phyloP scores from a whole-genome alignment of 1,284 basidiomycete genomes.

The Acaromyces ingoldii region DNA sequence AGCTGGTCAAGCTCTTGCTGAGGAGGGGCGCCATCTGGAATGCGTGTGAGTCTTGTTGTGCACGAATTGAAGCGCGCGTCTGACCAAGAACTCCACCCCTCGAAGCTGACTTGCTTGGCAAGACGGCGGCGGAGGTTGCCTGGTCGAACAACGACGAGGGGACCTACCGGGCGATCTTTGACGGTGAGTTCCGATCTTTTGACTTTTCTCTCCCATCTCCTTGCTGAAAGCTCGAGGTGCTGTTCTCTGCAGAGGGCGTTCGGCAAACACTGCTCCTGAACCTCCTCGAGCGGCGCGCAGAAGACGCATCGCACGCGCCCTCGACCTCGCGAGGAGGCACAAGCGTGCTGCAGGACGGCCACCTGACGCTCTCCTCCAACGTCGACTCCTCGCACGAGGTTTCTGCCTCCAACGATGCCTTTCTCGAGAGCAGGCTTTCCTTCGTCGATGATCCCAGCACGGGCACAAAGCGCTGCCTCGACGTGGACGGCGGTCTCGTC shows the following conservation, averaged over 20 bases:
- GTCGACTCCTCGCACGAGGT: conserved; percentile 24
- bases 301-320: too few species aligned
- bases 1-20: conserved; percentile 65
- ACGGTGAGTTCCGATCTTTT: conserved; percentile 13
- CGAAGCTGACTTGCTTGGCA: conserved; percentile 36
- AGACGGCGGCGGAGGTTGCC: conserved; percentile 45
- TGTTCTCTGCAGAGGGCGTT: conserved; percentile 59
- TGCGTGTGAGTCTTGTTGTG: conserved; percentile 58
- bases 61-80: not conserved
- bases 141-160: conserved; percentile 36
- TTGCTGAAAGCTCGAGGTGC: not conserved
- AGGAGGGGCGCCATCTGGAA: conserved; percentile 89
- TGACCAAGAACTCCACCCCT: not conserved
- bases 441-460: conserved; percentile 64
- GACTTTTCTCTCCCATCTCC: not conserved
- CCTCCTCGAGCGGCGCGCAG: conserved; percentile 24
- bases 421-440: conserved; percentile 66
- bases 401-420: conserved; percentile 63
- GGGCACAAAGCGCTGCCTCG: conserved; percentile 74
- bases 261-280: conserved; percentile 35
- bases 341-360: too few species aligned
- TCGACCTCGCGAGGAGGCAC: too few species aligned
- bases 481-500: conserved; percentile 62
- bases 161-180: conserved; percentile 34
- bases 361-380: too few species aligned